Evolutionary conservation across 106 monocot genomes (phyloP), one percentile per base, ranked within the genome.

Genomic region (Chionographis japonica): DNA sequence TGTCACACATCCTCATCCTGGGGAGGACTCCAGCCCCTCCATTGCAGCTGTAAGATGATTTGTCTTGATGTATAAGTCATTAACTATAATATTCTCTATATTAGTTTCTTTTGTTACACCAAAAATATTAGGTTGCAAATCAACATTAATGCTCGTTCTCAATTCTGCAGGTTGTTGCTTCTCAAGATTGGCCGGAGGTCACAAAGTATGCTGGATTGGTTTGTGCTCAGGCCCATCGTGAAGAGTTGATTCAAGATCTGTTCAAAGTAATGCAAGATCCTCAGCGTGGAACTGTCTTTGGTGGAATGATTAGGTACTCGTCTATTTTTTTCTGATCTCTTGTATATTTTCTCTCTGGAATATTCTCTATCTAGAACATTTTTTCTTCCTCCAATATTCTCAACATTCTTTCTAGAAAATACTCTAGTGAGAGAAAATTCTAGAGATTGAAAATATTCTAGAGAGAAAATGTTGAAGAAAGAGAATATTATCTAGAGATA

Each of bases 131-230:
- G 7, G 46, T 9, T 46, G 46, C 5, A 46, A 54, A 54, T 18
- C 50, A 62, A 62, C 36, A 6, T 61, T 10, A 40, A 49, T 12
- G 53, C 4, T 63, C 11, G 27, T 62, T 6, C 67, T 58, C 5
- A 19, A 27, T 17, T 17, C 40, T 62, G 51, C 72, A 93, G 89
- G 93, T 93, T 69, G 89, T 93, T 42, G 89, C 93, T 2, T 93
- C 93, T 63, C 93, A 93, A 71, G 93, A 93, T 54, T 93, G 93
- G 93, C 93, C 93, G 4, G 89, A 93, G 68, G 77, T 93, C 13
- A 93, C 89, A 42, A 93, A 93, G 66, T 93, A 89, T 86, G 89
- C 89, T 49, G 93, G 86, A 4, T 66, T 89, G 56, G 93, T 93
- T 59, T 79, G 75, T 70, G 89, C 93, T n/a, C 89, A 93, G 62